A percentile compares a stretch with the other conserved stretches of the same genome.
phyloP scores from a whole-genome alignment of 2,329 filamentous ascomycete genomes.

The Amesomyces nigricolor region DNA sequence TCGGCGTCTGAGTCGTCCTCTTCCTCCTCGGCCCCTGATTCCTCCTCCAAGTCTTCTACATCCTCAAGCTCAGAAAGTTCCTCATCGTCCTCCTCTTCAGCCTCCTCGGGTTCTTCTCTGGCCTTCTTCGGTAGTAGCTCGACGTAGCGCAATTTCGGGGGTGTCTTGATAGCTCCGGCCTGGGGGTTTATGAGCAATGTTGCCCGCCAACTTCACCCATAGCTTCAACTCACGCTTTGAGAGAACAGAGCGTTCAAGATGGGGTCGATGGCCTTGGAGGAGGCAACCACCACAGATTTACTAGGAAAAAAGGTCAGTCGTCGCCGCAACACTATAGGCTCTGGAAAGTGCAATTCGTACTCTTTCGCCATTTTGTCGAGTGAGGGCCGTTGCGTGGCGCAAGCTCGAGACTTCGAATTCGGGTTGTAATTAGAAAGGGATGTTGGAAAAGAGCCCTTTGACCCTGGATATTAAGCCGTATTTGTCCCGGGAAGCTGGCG shows the following conservation, averaged over 20 bases:
- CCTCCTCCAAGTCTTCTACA: slow-evolving; percentile 30
- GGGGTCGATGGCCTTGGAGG: slow-evolving; percentile 59
- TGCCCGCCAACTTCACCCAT: not conserved
- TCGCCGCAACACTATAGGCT: not conserved
- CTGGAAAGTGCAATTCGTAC: slow-evolving; percentile 20
- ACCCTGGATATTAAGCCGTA: too few relatives aligned
- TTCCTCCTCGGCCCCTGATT: slow-evolving; percentile 30
- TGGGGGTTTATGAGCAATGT: slow-evolving; percentile 29
- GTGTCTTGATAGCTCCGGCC: slow-evolving; percentile 47
- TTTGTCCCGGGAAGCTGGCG: too few relatives aligned
- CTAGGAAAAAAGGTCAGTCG: slow-evolving; percentile 26
- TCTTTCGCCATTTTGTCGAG: slow-evolving; percentile 30
- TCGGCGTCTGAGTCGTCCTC: slow-evolving; percentile 27
- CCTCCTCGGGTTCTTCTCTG: slow-evolving; percentile 21
- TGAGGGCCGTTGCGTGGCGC: not conserved
- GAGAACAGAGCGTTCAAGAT: slow-evolving; percentile 65
- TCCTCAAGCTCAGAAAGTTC: slow-evolving; percentile 27
- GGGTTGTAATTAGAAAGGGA: not conserved
- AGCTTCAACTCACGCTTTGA: slow-evolving; percentile 55
- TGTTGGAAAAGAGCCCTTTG: not conserved
- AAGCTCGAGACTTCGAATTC: not conserved
- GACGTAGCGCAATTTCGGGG: slow-evolving; percentile 42
- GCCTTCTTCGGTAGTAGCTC: slow-evolving; percentile 31
- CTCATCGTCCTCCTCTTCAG: slow-evolving; percentile 24
- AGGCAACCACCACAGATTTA: slow-evolving; percentile 37